Evolutionary conservation across 1,284 basidiomycete genomes (phyloP), one percentile per base, ranked within the genome.

Genomic region (Tilletiaria anomala): DNA sequence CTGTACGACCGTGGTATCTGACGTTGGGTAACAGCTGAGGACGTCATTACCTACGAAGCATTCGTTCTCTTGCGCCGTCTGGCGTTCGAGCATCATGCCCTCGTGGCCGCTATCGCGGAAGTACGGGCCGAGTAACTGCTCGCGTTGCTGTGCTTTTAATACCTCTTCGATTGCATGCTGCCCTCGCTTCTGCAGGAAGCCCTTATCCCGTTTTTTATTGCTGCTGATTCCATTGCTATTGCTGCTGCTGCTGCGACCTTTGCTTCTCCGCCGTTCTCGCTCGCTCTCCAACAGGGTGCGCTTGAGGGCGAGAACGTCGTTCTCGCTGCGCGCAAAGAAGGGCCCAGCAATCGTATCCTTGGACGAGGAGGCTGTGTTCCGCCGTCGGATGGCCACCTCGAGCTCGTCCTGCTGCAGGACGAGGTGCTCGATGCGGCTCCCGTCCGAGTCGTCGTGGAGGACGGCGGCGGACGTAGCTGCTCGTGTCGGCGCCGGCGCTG

Each of bases 21-120:
- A 36, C 8, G 47, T 54, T n/a, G 57, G 57, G 33, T 54, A 60
- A 40, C 57, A 60, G 43, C 55, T 58, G 26, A 60, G 47, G 6
- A 56, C 43, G 8, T 53, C 47, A 33, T 60, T 58, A 20, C 55
- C 57, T 3, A 60, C 57, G 20, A 45, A 60, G 39, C 57, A 60
- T 2, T 23, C 36, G 35, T 60, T 40, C 34, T 60, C 31, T 3
- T 39, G 51, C 10, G 39, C 44, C 1, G 57, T 54, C 37, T 60
- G 57, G 19, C 57, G 48, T 12, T 15, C 32, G 19, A 3, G 32
- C 10, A 29, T 29, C 10, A n/a, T 29, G 8, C 10, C 10, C 10
- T 8, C 8, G n/a, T 8, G 26, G 26, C 10, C 26, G 26, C 10
- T 8, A n/a, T 8, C 26, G 26, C 10, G 26, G n/a, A n/a, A 8